phyloP scores from a whole-genome alignment of 202 grass and related monocot species.

The Brachypodium distachyon region DNA sequence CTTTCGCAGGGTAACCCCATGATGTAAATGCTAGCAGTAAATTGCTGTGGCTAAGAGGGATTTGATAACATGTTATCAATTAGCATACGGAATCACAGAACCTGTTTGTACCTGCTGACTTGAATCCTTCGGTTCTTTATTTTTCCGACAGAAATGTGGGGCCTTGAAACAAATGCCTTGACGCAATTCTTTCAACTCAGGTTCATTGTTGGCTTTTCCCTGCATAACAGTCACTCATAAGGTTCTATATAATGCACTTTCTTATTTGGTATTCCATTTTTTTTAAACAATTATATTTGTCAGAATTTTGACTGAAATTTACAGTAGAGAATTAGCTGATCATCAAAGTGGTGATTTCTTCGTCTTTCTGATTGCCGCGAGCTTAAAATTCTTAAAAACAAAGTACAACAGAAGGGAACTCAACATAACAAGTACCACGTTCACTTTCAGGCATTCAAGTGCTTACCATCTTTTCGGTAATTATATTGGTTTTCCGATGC shows the following conservation, averaged over 20 bases:
- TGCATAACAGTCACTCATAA: constrained; percentile 17
- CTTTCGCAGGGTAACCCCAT: background rate
- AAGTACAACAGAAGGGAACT: background rate
- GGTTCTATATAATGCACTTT: background rate
- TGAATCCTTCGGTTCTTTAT: constrained; percentile 37
- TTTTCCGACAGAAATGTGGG: constrained; percentile 48
- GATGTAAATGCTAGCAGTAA: background rate
- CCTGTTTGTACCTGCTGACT: constrained; percentile 43
- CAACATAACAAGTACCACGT: background rate
- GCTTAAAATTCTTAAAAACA: background rate
- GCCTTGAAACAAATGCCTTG: constrained; percentile 50
- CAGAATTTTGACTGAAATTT: no score
- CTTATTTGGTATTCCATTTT: background rate
- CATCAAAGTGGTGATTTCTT: no score
- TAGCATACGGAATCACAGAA: background rate
- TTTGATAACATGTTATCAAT: background rate
- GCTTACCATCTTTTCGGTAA: constrained; percentile 34
- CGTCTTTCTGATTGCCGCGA: no score
- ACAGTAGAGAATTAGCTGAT: no score
- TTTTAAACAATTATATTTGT: background rate
- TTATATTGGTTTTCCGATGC: constrained; percentile 24
- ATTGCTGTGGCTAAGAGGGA: background rate
- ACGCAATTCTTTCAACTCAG: constrained; percentile 22
- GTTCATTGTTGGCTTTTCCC: constrained; percentile 41
- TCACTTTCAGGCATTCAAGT: background rate